phyloP scores from a whole-genome alignment of 176 grass and related monocot genomes.

The Cenchrus purpureus region DNA sequence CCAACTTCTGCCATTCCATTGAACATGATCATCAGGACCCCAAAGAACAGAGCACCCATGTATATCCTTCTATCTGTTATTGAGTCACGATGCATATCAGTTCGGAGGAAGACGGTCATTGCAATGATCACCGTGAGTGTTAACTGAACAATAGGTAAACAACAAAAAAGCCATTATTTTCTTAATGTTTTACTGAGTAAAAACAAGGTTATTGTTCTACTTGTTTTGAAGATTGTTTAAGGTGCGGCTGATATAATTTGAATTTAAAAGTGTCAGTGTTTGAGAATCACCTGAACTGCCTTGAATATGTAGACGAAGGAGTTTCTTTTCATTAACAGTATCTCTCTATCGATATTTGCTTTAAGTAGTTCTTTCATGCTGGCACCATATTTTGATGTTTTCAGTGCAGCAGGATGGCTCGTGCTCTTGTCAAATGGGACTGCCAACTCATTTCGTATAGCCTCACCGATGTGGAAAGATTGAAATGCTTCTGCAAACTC shows the following conservation, averaged over 20 bases:
- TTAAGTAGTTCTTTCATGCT: constrained; percentile 65
- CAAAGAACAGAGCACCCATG: constrained; percentile 72
- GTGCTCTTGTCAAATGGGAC: constrained; percentile 61
- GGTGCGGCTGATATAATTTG: background rate
- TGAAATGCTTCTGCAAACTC: constrained; percentile 75
- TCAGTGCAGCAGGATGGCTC: constrained; percentile 69
- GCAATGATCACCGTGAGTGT: constrained; percentile 52
- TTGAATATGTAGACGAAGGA: constrained; percentile 78
- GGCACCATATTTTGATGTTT: constrained; percentile 67
- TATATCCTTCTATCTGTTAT: constrained; percentile 54
- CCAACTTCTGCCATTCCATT: constrained; percentile 76
- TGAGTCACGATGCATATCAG: constrained; percentile 52
- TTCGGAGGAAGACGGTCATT: constrained; percentile 82
- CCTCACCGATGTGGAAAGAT: constrained; percentile 60
- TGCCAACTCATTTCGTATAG: constrained; percentile 53
- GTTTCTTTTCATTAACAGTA: constrained; percentile 80
- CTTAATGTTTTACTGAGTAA: constrained; percentile 7
- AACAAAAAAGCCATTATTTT: background rate
- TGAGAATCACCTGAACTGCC: constrained; percentile 53
- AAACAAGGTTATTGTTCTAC: background rate
- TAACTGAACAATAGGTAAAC: constrained; percentile 35
- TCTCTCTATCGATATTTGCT: constrained; percentile 67
- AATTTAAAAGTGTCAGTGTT: background rate
- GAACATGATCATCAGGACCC: constrained; percentile 67
- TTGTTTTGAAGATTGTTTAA: background rate